These are phyloP conservation scores for Paraphaeosphaeria minitans DNA, from an alignment of 2,329 filamentous ascomycete species.

Conservation along the genomic window DNA sequence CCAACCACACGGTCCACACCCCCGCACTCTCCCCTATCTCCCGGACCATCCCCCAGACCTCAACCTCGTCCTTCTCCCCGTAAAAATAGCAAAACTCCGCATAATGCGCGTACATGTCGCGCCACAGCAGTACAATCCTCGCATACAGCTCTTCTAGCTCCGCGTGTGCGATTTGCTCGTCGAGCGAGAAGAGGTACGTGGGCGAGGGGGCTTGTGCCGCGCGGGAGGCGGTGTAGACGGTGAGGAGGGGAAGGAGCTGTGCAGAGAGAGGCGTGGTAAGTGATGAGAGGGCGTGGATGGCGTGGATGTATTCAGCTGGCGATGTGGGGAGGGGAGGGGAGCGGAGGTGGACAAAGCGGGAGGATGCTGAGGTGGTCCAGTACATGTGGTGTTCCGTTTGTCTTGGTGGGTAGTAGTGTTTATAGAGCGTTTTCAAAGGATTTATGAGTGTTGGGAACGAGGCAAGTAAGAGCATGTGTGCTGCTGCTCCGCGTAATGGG, in stretches of 20 bases:
- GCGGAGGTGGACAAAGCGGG: not conserved
- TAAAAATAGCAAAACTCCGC: not conserved
- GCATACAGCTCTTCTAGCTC: not conserved
- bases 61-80: not conserved
- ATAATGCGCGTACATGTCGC: not conserved
- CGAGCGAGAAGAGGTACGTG: not conserved
- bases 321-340: not conserved
- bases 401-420: not conserved
- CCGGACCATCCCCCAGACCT: not conserved
- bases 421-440: not conserved
- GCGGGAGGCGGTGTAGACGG: not conserved
- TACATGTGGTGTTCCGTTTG: not conserved
- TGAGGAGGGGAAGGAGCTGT: not conserved
- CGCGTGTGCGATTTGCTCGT: not conserved
- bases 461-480: not conserved
- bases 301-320: not conserved
- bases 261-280: not conserved
- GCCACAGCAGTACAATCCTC: not conserved
- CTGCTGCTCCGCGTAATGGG: too few relatives aligned
- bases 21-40: not conserved
- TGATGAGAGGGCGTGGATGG: not conserved
- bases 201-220: not conserved
- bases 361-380: not conserved
- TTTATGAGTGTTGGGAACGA: not conserved
- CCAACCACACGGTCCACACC: not conserved